phyloP scores from a whole-genome alignment of 192 early-diverging fungal species.

The Chytriomyces sp. region DNA sequence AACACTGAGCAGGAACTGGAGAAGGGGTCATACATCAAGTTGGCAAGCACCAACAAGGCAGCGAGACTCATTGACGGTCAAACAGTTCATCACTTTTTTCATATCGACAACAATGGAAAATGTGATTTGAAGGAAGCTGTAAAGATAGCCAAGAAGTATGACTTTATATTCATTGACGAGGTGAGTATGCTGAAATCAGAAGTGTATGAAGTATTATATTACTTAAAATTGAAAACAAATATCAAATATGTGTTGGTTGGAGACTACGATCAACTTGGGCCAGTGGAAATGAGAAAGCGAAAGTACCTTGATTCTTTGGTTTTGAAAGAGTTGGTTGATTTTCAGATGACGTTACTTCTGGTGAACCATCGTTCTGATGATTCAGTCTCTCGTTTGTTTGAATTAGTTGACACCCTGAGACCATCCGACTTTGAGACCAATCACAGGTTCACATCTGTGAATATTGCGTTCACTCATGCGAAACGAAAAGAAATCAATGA shows the following conservation, averaged over 20 bases:
- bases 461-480: no score
- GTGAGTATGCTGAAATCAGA: conserved; percentile 2
- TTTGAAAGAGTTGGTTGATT: background rate
- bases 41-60: conserved; percentile 6
- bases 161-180: background rate
- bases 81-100: no score
- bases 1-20: no score
- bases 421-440: no score
- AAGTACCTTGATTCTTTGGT: background rate
- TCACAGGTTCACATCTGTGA: no score
- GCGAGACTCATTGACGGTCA: conserved; percentile 2
- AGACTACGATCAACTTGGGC: background rate
- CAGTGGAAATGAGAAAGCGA: background rate
- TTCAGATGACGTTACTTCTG: background rate
- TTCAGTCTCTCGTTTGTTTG: no score
- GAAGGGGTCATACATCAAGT: no score
- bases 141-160: conserved; percentile 1
- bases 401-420: no score
- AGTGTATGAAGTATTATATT: conserved; percentile 3
- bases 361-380: conserved; percentile 9
- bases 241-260: background rate
- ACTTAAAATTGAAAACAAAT: conserved; percentile 3
- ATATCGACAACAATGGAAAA: background rate
- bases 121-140: conserved; percentile 6
- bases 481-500: no score